These are phyloP conservation scores for Elymus sibiricus DNA, from an alignment of 176 grass and related monocot species.

Conservation along the genomic window DNA sequence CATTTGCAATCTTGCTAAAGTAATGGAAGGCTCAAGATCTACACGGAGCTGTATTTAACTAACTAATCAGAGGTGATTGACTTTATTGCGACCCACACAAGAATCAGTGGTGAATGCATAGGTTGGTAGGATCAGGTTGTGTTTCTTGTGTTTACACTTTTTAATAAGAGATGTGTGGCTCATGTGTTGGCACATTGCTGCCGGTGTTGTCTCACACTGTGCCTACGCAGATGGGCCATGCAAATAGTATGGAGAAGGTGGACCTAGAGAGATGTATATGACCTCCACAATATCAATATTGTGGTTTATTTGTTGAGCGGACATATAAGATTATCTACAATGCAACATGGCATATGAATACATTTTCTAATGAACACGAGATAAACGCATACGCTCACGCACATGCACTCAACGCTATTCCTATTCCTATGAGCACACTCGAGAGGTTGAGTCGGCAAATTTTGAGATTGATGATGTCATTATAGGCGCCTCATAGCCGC, in stretches of 20 bases:
- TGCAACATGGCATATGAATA: background rate
- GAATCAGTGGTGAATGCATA: background rate
- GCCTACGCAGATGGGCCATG: background rate
- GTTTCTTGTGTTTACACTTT: background rate
- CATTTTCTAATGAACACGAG: background rate
- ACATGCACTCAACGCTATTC: too few species aligned
- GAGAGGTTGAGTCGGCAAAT: too few species aligned
- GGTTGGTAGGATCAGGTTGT: background rate
- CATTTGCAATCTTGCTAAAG: background rate
- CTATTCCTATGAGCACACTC: too few species aligned
- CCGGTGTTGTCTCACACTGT: background rate
- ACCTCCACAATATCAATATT: background rate
- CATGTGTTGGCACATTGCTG: background rate
- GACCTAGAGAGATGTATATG: background rate
- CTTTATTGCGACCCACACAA: background rate
- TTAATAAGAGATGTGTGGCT: background rate
- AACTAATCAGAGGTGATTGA: conserved; percentile 1
- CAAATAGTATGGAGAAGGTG: background rate
- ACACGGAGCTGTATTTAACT: background rate
- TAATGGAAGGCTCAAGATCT: background rate
- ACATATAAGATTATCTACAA: background rate
- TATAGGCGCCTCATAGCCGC: too few species aligned
- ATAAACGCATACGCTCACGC: too few species aligned
- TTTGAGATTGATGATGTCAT: too few species aligned
- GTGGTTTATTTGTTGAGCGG: background rate